phyloP scores from a whole-genome alignment of 768 basidiomycete species.

The Suillus alpinus region DNA sequence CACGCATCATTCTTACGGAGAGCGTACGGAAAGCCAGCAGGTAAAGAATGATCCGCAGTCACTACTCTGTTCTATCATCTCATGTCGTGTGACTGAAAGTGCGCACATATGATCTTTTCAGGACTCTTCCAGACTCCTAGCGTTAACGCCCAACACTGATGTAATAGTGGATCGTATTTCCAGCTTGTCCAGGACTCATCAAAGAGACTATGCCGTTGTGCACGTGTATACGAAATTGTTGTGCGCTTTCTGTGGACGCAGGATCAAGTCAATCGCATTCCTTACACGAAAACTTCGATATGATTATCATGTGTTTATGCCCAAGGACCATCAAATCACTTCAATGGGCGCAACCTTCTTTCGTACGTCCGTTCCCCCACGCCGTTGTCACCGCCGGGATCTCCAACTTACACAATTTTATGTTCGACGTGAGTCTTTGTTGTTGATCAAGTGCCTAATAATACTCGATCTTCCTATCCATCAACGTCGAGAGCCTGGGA shows the following conservation, averaged over 20 bases:
- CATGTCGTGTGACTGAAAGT: constrained; percentile 6
- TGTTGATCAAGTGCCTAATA: constrained; percentile 9
- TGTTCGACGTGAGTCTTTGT: constrained; percentile 25
- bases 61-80: not conserved
- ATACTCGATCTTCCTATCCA: constrained; percentile 11
- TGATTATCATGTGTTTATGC: not conserved
- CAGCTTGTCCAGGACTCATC: not conserved
- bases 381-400: constrained; percentile 11
- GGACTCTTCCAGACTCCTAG: not conserved
- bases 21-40: not conserved
- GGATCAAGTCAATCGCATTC: not conserved
- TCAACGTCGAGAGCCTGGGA: constrained; percentile 26
- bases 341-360: constrained; percentile 13
- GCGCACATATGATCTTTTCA: not conserved
- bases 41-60: constrained; percentile 6
- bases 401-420: constrained; percentile 9
- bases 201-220: not conserved
- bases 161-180: not conserved
- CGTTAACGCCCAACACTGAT: not conserved
- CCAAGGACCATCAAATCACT: constrained; percentile 10
- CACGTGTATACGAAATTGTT: not conserved
- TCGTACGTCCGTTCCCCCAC: constrained; percentile 7
- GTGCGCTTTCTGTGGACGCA: not conserved
- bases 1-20: not conserved
- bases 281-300: not conserved